Percentiles rank a stretch among this genome's conserved stretches.
phyloP scores from a whole-genome alignment of 441 rosid species.

The Jatropha podagrica region DNA sequence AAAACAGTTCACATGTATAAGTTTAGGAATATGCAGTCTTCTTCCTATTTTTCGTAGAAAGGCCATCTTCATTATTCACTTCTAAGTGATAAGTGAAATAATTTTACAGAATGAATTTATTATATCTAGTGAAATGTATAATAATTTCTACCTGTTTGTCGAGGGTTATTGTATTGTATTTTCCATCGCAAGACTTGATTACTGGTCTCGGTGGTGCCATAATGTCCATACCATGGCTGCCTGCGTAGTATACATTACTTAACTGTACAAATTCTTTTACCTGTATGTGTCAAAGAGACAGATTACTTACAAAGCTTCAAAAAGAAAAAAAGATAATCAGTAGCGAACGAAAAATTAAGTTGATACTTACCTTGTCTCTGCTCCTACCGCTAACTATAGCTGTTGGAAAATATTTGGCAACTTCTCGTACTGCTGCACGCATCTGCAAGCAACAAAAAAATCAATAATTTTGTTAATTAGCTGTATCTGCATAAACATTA shows the following conservation, averaged over 20 bases:
- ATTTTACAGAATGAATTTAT: no score
- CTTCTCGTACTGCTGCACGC: constrained; percentile 68
- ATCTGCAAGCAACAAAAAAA: constrained; percentile 42
- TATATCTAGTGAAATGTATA: background rate
- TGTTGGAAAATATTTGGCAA: constrained; percentile 82
- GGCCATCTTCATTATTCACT: no score
- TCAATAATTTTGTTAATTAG: no score
- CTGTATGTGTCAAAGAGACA: constrained; percentile 25
- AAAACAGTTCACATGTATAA: no score
- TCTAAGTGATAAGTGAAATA: no score
- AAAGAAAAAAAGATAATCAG: background rate
- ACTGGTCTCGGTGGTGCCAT: constrained; percentile 60
- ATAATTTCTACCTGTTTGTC: constrained; percentile 49
- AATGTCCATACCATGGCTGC: constrained; percentile 95
- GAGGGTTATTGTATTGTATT: constrained; percentile 31
- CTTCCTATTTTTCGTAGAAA: no score
- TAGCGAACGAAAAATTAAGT: background rate
- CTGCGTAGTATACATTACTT: constrained; percentile 79
- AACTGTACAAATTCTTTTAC: constrained; percentile 75
- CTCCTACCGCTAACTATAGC: constrained; percentile 97
- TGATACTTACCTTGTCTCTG: constrained; percentile 64
- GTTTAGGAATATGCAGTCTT: no score
- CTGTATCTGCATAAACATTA: no score
- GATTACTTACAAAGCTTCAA: no score
- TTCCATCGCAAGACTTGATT: constrained; percentile 38